Base-by-base conservation (phyloP, 805 yeast genomes). In the Candida nanaspora region DNA sequence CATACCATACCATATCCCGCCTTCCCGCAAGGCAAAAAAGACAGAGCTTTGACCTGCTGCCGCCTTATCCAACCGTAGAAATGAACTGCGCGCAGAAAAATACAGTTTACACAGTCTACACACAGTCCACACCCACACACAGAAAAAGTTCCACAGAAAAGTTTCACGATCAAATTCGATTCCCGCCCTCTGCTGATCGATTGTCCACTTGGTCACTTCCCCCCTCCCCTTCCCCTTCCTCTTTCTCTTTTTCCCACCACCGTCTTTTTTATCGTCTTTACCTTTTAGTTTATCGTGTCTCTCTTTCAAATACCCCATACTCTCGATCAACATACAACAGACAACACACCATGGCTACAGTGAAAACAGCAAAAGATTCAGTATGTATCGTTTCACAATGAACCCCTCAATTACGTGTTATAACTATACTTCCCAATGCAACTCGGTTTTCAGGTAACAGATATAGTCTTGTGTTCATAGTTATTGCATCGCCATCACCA, bases 361-460 rank as follows among this genome's bases (percentile, higher is more conserved):
- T 35, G 3, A 35, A 35, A 25, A 11, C 25, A 26, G 38, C 38
- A 6, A 35, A 35, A 21, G 38, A 35, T n/a, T 26, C 32, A 22
- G 38, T 35, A 35, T 19, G 38, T 35, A n/a, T 19, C 10, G 22
- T 19, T 20, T 21, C n/a, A 10, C 32, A 29, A 14, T 15, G 32
- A 29, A 16, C n/a, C n/a, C n/a, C n/a, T n/a, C n/a, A n/a, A n/a
- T n/a, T n/a, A n/a, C n/a, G n/a, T n/a, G n/a, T n/a, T n/a, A n/a
- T n/a, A n/a, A n/a, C n/a, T n/a, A n/a, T n/a, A n/a, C n/a, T n/a
- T n/a, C n/a, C n/a, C n/a, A n/a, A n/a, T n/a, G n/a, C n/a, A n/a
- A n/a, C n/a, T n/a, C n/a, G n/a, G n/a, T n/a, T n/a, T n/a, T n/a
- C n/a, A n/a, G n/a, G n/a, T n/a, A n/a, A n/a, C n/a, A n/a, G n/a